These are phyloP conservation scores for Pulveroboletus sp. DNA, from an alignment of 1,284 basidiomycete species.

Conservation along the genomic window DNA sequence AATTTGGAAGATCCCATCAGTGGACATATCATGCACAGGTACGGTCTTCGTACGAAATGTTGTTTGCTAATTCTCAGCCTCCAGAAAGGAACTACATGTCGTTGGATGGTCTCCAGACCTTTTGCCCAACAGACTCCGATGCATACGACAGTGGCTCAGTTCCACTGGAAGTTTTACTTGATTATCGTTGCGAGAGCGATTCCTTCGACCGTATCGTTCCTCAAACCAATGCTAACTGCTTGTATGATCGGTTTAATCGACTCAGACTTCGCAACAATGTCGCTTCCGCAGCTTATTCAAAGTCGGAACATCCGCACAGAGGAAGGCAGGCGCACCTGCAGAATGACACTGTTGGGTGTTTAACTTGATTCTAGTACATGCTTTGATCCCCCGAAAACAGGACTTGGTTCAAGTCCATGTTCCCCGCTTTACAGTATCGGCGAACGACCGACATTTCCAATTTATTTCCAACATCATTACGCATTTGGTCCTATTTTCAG, in stretches of 20 bases:
- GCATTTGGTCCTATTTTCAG: constrained; percentile 85
- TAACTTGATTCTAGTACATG: not conserved
- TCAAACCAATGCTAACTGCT: constrained; percentile 83
- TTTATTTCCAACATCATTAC: constrained; percentile 89
- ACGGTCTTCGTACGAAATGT: constrained; percentile 10
- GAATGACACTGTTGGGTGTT: constrained; percentile 69
- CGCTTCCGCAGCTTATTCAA: constrained; percentile 47
- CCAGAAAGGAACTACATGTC: constrained; percentile 66
- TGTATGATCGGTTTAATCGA: constrained; percentile 95
- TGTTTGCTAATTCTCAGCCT: constrained; percentile 7
- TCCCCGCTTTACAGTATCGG: constrained; percentile 88
- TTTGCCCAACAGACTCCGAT: constrained; percentile 65
- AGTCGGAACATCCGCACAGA: constrained; percentile 37
- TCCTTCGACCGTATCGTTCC: constrained; percentile 90
- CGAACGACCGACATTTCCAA: constrained; percentile 84
- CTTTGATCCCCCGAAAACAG: constrained; percentile 40
- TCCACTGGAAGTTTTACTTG: constrained; percentile 88
- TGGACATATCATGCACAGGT: constrained; percentile 87
- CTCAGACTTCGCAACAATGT: constrained; percentile 79
- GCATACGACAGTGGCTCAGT: constrained; percentile 54
- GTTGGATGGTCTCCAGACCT: constrained; percentile 83
- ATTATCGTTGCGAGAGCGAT: constrained; percentile 77
- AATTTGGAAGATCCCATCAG: constrained; percentile 85
- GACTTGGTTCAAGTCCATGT: constrained; percentile 82
- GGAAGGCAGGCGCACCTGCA: constrained; percentile 67